phyloP scores from a whole-genome alignment of 2,329 filamentous ascomycete species.

The Orbilia quercus region DNA sequence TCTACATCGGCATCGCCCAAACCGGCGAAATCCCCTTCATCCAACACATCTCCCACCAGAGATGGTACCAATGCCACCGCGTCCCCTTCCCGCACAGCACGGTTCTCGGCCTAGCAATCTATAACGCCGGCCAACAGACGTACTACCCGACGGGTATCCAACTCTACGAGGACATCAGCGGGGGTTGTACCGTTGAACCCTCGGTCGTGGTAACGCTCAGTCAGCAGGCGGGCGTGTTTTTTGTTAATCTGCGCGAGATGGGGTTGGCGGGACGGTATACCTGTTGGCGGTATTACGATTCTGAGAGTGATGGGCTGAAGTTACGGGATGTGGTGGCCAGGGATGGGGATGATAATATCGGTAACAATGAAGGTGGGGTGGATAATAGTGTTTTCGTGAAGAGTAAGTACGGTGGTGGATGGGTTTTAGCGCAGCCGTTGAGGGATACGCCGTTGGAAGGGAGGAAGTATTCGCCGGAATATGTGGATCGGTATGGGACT shows the following conservation, averaged over 20 bases:
- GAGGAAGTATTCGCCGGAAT: background rate
- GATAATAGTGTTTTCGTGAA: constrained; percentile 19
- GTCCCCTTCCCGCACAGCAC: background rate
- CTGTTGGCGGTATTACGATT: constrained; percentile 28
- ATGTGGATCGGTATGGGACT: background rate
- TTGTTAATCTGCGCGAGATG: constrained; percentile 15
- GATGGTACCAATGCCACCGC: constrained; percentile 15
- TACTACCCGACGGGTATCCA: constrained; percentile 13
- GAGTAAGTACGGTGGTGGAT: background rate
- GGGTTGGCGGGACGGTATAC: constrained; percentile 4
- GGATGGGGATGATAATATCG: background rate
- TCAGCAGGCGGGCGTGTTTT: constrained; percentile 13
- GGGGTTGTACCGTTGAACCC: constrained; percentile 5
- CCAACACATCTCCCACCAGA: background rate
- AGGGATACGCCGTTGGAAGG: constrained; percentile 8
- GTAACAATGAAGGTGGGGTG: too few relatives aligned
- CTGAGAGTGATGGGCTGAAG: background rate
- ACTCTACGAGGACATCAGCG: constrained; percentile 5
- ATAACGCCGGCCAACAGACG: constrained; percentile 11
- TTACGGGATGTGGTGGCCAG: background rate
- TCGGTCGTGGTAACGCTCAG: constrained; percentile 14
- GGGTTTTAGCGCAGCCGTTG: constrained; percentile 1
- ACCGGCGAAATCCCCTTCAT: background rate
- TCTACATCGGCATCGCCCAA: constrained; percentile 27
- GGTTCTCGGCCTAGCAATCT: constrained; percentile 16